Percentiles rank a stretch among this genome's conserved stretches.
phyloP scores from a whole-genome alignment of 805 yeast species.

The Zygotorulaspora sp. region DNA sequence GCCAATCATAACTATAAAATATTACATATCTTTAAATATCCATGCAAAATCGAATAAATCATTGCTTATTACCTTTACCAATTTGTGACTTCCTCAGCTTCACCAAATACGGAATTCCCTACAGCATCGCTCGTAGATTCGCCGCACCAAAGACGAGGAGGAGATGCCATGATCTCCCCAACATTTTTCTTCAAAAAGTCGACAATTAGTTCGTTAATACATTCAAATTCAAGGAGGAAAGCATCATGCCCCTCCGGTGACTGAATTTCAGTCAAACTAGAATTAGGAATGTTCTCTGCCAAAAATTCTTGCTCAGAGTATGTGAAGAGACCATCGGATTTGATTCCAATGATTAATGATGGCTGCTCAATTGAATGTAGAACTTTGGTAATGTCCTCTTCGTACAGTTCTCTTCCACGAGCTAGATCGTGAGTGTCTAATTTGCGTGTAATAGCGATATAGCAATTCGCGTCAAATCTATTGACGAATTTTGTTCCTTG shows the following conservation, averaged over 20 bases:
- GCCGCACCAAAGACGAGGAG: conserved; percentile 39
- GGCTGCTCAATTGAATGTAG: conserved; percentile 64
- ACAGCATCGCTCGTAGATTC: conserved; percentile 41
- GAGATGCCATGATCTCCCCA: conserved; percentile 51
- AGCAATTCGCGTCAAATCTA: conserved; percentile 95
- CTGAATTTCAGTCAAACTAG: conserved; percentile 63
- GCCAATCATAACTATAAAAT: not conserved
- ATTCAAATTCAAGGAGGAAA: conserved; percentile 80
- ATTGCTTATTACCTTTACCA: conserved; percentile 50
- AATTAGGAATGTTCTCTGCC: conserved; percentile 67
- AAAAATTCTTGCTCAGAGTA: conserved; percentile 84
- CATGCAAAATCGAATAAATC: not conserved
- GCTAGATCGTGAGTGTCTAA: conserved; percentile 93
- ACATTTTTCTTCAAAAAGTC: conserved; percentile 58
- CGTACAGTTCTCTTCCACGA: conserved; percentile 56
- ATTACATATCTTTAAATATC: not conserved
- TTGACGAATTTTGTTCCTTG: conserved; percentile 88
- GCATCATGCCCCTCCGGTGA: conserved; percentile 99
- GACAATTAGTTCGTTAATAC: conserved; percentile 66
- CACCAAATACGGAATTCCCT: conserved; percentile 79
- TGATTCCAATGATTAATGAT: conserved; percentile 79
- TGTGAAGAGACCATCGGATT: conserved; percentile 90
- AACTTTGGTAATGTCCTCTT: conserved; percentile 41
- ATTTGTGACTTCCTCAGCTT: conserved; percentile 87
- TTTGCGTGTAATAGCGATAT: conserved; percentile 88